Percentiles rank a stretch among this genome's conserved stretches.
phyloP scores from a whole-genome alignment of 2,329 filamentous ascomycete species.

The Leptosphaerulina australis region DNA sequence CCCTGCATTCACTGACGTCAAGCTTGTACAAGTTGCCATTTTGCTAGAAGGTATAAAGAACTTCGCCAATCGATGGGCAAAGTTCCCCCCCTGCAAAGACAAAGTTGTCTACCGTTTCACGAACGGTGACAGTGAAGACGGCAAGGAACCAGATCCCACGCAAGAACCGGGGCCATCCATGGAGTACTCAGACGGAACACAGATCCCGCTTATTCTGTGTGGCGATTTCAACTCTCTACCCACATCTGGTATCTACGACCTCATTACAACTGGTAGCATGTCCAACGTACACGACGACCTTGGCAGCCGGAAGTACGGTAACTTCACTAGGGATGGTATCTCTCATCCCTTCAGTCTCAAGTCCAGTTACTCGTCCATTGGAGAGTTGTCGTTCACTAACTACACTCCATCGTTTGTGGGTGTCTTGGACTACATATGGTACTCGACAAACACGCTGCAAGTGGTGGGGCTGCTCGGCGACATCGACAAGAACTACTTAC shows the following conservation, averaged over 20 bases:
- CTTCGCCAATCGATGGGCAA: conserved; percentile 82
- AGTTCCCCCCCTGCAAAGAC: conserved; percentile 79
- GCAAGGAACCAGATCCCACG: conserved; percentile 58
- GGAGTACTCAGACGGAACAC: conserved; percentile 82
- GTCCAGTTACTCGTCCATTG: conserved; percentile 83
- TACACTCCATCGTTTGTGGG: conserved; percentile 93
- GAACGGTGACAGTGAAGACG: conserved; percentile 57
- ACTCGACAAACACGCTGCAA: conserved; percentile 86
- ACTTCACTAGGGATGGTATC: conserved; percentile 90
- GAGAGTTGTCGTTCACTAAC: conserved; percentile 91
- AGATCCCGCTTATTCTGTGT: conserved; percentile 89
- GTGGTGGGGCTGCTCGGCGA: conserved; percentile 84
- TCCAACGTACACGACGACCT: conserved; percentile 81
- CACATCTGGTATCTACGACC: conserved; percentile 87
- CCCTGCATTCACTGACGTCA: conserved; percentile 87
- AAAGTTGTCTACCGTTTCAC: conserved; percentile 64
- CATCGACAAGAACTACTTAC: conserved; percentile 83
- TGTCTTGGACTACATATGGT: conserved; percentile 98
- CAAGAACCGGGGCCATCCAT: conserved; percentile 78
- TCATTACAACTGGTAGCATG: conserved; percentile 81
- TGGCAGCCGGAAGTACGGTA: conserved; percentile 82
- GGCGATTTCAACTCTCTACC: conserved; percentile 94
- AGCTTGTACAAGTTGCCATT: conserved; percentile 93
- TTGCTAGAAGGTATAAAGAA: conserved; percentile 91
- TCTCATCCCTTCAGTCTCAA: conserved; percentile 93